A percentile compares a stretch with the other conserved stretches of the same genome.
Evolutionary conservation across 1,284 basidiomycete species (phyloP).

Genomic region (Trichosporon coremiiforme): DNA sequence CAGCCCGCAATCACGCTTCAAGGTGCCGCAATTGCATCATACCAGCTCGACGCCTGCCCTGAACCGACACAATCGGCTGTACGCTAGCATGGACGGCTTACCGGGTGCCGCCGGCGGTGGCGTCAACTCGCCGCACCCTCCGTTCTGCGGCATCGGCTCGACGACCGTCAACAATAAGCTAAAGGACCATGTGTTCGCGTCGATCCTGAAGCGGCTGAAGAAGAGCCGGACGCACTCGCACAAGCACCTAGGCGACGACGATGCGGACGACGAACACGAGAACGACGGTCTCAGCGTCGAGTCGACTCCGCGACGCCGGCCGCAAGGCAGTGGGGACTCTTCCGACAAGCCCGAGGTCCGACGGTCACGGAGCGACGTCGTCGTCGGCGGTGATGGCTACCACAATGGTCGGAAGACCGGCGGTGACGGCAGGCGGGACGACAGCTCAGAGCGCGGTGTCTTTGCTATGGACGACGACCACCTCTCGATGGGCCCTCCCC

Average conservation of each 20-base stretch:
- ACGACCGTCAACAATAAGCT: slow-evolving; percentile 88
- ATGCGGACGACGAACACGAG: slow-evolving; percentile 52
- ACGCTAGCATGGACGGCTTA: slow-evolving; percentile 26
- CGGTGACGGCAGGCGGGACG: slow-evolving; percentile 33
- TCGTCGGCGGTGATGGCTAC: slow-evolving; percentile 10
- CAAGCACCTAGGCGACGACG: slow-evolving; percentile 39
- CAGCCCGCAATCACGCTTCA: slow-evolving; percentile 24
- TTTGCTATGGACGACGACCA: slow-evolving; percentile 58
- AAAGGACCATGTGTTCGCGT: slow-evolving; percentile 89
- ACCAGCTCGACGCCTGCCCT: slow-evolving; percentile 49
- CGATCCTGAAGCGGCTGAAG: slow-evolving; percentile 67
- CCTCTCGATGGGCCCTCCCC: slow-evolving; percentile 18
- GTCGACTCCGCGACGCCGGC: not conserved
- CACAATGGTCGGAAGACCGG: not conserved
- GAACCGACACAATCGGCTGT: slow-evolving; percentile 28
- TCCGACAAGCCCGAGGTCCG: not conserved
- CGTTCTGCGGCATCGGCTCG: slow-evolving; percentile 80
- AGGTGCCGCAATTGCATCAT: slow-evolving; percentile 41
- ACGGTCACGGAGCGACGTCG: slow-evolving; percentile 23
- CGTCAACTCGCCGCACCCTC: slow-evolving; percentile 51
- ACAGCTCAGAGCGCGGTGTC: slow-evolving; percentile 50
- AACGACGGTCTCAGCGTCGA: slow-evolving; percentile 23
- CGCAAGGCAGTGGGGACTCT: not conserved
- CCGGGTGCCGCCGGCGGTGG: slow-evolving; percentile 16
- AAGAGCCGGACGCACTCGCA: slow-evolving; percentile 37